Conservation (phyloP, 108 stramenopile species). For the Pseudonitzschia multistriata region DNA sequence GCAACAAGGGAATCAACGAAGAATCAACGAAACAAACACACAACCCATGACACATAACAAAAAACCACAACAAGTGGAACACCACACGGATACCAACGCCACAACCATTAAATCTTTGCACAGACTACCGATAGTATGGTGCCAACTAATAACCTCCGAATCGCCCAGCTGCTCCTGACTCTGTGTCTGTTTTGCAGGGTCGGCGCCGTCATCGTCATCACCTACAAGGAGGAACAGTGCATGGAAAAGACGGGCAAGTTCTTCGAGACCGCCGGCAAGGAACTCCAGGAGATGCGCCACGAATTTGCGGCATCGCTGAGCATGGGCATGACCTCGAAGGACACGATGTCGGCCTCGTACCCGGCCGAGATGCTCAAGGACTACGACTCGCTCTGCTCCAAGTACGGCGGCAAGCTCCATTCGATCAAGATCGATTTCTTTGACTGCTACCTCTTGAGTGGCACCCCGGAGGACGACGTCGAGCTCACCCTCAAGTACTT, state of each 20-base stretch:
- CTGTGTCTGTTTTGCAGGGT: not conserved
- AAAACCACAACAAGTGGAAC: not conserved
- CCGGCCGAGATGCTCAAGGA: not conserved
- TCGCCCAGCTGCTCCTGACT: too few relatives aligned
- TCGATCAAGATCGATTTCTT: constrained; percentile 16
- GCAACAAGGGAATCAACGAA: too few relatives aligned
- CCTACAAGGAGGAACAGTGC: not conserved
- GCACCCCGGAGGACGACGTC: constrained; percentile 1
- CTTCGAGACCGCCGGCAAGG: not conserved
- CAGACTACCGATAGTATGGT: too few relatives aligned
- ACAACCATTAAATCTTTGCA: too few relatives aligned
- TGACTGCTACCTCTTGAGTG: not conserved
- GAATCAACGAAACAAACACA: too few relatives aligned
- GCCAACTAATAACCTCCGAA: too few relatives aligned
- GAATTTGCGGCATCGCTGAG: not conserved
- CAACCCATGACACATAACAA: too few relatives aligned
- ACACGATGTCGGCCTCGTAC: constrained; percentile 11
- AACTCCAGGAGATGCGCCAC: not conserved
- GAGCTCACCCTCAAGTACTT: constrained; percentile 17
- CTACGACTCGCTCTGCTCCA: not conserved
- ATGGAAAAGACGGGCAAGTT: not conserved
- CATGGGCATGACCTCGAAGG: constrained; percentile 7
- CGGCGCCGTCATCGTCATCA: not conserved
- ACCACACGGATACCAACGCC: too few relatives aligned
- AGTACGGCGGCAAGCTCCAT: constrained; percentile 7